Evolutionary conservation across 495 filamentous ascomycete genomes (phyloP).

Genomic region (Lasiosphaeriaceae sp.): DNA sequence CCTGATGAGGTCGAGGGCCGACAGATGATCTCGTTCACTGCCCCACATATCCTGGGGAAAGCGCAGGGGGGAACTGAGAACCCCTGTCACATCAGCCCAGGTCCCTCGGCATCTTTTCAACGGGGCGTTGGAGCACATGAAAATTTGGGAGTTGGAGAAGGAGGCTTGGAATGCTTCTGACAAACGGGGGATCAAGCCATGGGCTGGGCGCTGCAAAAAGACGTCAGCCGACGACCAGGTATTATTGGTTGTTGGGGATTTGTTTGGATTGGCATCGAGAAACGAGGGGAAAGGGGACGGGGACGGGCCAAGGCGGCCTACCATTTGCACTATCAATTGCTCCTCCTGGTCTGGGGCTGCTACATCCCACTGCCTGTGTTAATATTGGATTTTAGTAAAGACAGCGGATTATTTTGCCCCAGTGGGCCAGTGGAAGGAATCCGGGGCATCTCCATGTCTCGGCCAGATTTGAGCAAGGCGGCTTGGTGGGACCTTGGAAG

Average conservation of each 20-base stretch:
- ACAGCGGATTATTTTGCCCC: no score
- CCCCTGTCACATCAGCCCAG: slow-evolving; percentile 9
- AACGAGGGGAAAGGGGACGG: no score
- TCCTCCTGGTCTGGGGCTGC: no score
- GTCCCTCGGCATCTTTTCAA: slow-evolving; percentile 23
- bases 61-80: slow-evolving; percentile 10
- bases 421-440: no score
- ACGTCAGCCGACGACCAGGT: not conserved
- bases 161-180: not conserved
- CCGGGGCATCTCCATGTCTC: not conserved
- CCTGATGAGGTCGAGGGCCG: slow-evolving; percentile 20
- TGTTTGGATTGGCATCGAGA: no score
- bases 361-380: no score
- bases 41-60: slow-evolving; percentile 19
- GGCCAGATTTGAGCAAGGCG: not conserved
- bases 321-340: no score
- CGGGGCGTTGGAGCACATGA: slow-evolving; percentile 26
- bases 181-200: not conserved
- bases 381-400: no score
- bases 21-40: slow-evolving; percentile 8
- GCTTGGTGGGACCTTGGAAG: not conserved
- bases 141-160: slow-evolving; percentile 14
- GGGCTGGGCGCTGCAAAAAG: not conserved
- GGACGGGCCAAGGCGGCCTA: no score
- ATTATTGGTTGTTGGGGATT: no score